phyloP scores from a whole-genome alignment of 768 basidiomycete species.

The Boletus bicolor region DNA sequence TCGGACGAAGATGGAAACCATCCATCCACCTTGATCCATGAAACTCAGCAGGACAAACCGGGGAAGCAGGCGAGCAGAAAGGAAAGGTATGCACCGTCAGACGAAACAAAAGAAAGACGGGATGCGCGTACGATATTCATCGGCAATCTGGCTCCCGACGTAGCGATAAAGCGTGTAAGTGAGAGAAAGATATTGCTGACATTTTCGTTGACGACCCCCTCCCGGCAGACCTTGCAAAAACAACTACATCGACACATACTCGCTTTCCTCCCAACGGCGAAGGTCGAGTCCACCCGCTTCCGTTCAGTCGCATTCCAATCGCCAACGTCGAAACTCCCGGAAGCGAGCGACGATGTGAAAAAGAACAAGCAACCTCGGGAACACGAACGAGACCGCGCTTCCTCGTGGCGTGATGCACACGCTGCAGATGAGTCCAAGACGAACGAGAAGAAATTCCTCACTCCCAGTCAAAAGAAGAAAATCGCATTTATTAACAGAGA shows the following conservation, averaged over 20 bases:
- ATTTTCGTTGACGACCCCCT: neutral
- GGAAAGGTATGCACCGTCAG: slow-evolving; percentile 53
- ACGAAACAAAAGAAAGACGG: slow-evolving; percentile 70
- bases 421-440: slow-evolving; percentile 41
- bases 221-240: slow-evolving; percentile 64
- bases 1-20: slow-evolving; percentile 34
- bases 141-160: slow-evolving; percentile 79
- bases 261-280: slow-evolving; percentile 64
- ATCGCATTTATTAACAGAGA: slow-evolving; percentile 93
- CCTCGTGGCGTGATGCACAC: slow-evolving; percentile 52
- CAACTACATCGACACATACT: slow-evolving; percentile 76
- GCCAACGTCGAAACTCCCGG: slow-evolving; percentile 65
- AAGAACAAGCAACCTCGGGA: slow-evolving; percentile 34
- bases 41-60: slow-evolving; percentile 39
- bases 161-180: slow-evolving; percentile 73
- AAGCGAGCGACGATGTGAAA: slow-evolving; percentile 32
- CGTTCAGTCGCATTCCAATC: slow-evolving; percentile 89
- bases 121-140: slow-evolving; percentile 88
- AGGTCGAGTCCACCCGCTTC: slow-evolving; percentile 91
- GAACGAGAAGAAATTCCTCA: slow-evolving; percentile 67
- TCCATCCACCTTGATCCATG: slow-evolving; percentile 54
- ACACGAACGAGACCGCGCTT: slow-evolving; percentile 58
- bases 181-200: neutral
- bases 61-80: slow-evolving; percentile 30
- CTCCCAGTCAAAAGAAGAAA: slow-evolving; percentile 83